These are phyloP conservation scores for Arthrinium phaeospermum DNA, from an alignment of 2,329 filamentous ascomycete genomes.

Conservation along the genomic window DNA sequence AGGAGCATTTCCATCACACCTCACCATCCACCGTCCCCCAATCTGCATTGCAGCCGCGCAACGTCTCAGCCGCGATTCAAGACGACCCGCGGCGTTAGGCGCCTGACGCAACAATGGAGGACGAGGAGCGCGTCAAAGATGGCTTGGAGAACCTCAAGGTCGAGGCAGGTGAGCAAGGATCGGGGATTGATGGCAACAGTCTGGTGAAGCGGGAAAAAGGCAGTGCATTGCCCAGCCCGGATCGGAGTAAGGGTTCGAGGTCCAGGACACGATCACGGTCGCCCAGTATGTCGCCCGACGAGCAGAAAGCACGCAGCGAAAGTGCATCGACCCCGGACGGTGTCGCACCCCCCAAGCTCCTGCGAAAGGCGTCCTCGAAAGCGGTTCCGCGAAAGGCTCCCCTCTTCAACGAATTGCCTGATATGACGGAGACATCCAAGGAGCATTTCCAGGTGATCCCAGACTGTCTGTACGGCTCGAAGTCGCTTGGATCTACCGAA, in stretches of 20 bases:
- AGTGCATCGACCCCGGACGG: conserved; percentile 55
- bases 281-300: conserved; percentile 49
- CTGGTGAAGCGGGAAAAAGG: conserved; percentile 45
- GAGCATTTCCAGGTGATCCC: conserved; percentile 80
- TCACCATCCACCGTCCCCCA: neutral
- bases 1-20: neutral
- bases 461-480: conserved; percentile 89
- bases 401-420: conserved; percentile 76
- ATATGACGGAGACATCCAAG: conserved; percentile 79
- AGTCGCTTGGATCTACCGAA: conserved; percentile 88
- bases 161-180: conserved; percentile 42
- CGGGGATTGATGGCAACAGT: conserved; percentile 40
- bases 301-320: conserved; percentile 52
- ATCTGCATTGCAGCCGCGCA: conserved; percentile 10
- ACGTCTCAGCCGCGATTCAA: conserved; percentile 1
- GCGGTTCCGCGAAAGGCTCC: conserved; percentile 64
- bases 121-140: conserved; percentile 37
- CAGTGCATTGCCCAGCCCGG: conserved; percentile 47
- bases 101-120: conserved; percentile 35
- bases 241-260: conserved; percentile 46
- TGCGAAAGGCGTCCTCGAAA: conserved; percentile 77
- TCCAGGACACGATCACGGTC: conserved; percentile 47
- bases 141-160: conserved; percentile 51
- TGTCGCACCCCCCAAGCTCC: conserved; percentile 65
- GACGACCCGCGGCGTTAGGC: conserved; percentile 8